Base-by-base conservation (phyloP, 371 early-diverging fungal species). In the Rhizopus sp. region DNA sequence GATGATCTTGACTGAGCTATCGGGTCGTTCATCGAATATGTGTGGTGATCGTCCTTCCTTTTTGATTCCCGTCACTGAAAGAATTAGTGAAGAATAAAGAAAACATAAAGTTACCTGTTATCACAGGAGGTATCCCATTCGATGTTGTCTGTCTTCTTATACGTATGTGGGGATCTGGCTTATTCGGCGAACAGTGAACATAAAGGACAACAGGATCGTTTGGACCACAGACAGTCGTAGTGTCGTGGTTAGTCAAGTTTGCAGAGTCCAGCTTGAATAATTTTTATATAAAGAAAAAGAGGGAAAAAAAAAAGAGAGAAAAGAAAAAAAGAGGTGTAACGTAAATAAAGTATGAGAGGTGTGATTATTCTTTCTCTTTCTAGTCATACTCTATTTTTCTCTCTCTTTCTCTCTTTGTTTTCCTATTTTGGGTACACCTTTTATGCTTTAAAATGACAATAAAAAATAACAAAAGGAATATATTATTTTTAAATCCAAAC, bases 111-210 rank as follows among this genome's bases (percentile, higher is more conserved):
- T 59, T 71, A 73, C 77, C 70, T 38, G 73, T 60, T 39, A 77
- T 68, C 23, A 73, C 72, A 13, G 77, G 74, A 2, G 77, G 66
- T 35, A 65, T 60, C 1, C 77, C 64, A 4, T 44, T 50, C 5
- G 66, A 50, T 1, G 77, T 77, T 3, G 74, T 72, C 46, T 66
- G 62, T 49, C 72, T 38, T 53, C 65, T 55, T 52, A 77, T 73
- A 16, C 59, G 59, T 12, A 77, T 60, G 49, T 62, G 59, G 16
- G 72, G 72, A 32, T 64, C 63, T 10, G 77, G 77, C 39, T 68
- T 67, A 3, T 50, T 48, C 3, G 48, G 15, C n/a, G 72, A 64
- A 33, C 72, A 75, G 38, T 70, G 70, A 9, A 75, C 65, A 55
- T 69, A 70, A 6, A 75, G 62, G 10, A 75, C 54, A 29, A 67